Conservation (phyloP, 2,329 filamentous ascomycete genomes). For the Sarocladium strictum region DNA sequence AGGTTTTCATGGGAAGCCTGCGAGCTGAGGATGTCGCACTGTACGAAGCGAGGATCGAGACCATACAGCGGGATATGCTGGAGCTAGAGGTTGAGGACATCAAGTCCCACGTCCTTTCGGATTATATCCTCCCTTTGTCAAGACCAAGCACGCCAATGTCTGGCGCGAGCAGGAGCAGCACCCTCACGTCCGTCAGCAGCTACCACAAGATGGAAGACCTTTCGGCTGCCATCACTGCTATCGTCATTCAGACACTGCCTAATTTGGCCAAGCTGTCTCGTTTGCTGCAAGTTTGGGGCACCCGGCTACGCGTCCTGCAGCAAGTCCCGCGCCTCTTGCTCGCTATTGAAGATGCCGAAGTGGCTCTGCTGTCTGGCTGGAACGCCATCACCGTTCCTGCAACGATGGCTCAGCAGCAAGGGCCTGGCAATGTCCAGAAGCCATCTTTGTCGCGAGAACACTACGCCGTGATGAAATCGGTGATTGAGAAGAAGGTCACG, state of each 20-base stretch:
- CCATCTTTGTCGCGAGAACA: slow-evolving; percentile 34
- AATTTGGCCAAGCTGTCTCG: slow-evolving; percentile 67
- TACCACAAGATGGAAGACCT: slow-evolving; percentile 81
- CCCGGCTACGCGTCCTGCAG: slow-evolving; percentile 68
- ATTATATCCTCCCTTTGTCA: slow-evolving; percentile 59
- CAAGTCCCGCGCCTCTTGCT: slow-evolving; percentile 64
- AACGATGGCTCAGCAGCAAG: slow-evolving; percentile 12
- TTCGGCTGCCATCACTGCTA: slow-evolving; percentile 83
- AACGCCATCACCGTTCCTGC: slow-evolving; percentile 42
- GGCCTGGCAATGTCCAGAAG: background rate
- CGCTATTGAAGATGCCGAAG: slow-evolving; percentile 60
- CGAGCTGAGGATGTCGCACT: slow-evolving; percentile 54
- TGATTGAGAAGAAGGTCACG: slow-evolving; percentile 64
- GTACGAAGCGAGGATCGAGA: slow-evolving; percentile 68
- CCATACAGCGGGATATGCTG: slow-evolving; percentile 65
- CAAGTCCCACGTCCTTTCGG: slow-evolving; percentile 79
- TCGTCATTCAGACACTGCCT: slow-evolving; percentile 82
- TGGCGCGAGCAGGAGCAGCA: slow-evolving; percentile 17
- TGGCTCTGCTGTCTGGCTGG: slow-evolving; percentile 62
- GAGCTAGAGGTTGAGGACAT: slow-evolving; percentile 76
- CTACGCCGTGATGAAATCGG: slow-evolving; percentile 52
- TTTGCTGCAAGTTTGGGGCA: slow-evolving; percentile 71
- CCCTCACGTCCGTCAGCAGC: slow-evolving; percentile 40
- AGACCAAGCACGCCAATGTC: slow-evolving; percentile 30
- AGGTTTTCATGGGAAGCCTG: slow-evolving; percentile 64